Conservation (phyloP, 2,329 filamentous ascomycete genomes). For the Arthrobotrys iridis region DNA sequence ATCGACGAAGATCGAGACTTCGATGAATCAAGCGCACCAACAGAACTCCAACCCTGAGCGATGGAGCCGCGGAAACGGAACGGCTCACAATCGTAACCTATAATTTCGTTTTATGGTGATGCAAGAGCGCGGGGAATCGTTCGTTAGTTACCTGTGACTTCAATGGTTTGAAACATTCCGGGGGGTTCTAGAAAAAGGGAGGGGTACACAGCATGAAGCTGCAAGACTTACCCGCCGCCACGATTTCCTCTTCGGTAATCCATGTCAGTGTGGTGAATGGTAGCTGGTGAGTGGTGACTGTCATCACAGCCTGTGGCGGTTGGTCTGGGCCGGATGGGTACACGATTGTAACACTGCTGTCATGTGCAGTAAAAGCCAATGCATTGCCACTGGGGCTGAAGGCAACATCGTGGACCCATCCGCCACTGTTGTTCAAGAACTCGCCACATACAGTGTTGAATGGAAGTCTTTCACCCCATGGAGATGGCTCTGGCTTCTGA, state of each 20-base stretch:
- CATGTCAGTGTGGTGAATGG: conserved; percentile 94
- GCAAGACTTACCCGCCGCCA: conserved; percentile 89
- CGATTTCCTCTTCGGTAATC: conserved; percentile 90
- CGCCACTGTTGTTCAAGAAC: conserved; percentile 92
- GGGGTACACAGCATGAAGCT: conserved; percentile 29
- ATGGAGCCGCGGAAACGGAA: conserved; percentile 85
- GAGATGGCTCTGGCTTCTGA: conserved; percentile 80
- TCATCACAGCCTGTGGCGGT: conserved; percentile 87
- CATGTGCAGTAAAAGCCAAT: conserved; percentile 93
- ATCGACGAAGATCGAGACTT: conserved; percentile 53
- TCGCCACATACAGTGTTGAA: conserved; percentile 99
- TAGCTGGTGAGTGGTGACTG: conserved; percentile 85
- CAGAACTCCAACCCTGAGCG: conserved; percentile 79
- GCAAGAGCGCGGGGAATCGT: conserved; percentile 18
- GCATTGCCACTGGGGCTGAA: conserved; percentile 93
- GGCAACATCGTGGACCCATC: conserved; percentile 92
- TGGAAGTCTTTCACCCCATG: conserved; percentile 93
- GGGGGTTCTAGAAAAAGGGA: conserved; percentile 36
- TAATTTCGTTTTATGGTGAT: conserved; percentile 14
- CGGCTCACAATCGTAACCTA: conserved; percentile 75
- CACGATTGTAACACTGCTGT: conserved; percentile 95
- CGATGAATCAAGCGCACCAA: conserved; percentile 77
- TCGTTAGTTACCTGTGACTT: conserved; percentile 37
- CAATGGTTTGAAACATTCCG: conserved; percentile 41
- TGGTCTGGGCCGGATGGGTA: conserved; percentile 93